Percentiles rank a stretch among this genome's conserved stretches.
These are phyloP conservation scores for Russula sp. DNA, from an alignment of 768 basidiomycete genomes.

Conservation along the genomic window DNA sequence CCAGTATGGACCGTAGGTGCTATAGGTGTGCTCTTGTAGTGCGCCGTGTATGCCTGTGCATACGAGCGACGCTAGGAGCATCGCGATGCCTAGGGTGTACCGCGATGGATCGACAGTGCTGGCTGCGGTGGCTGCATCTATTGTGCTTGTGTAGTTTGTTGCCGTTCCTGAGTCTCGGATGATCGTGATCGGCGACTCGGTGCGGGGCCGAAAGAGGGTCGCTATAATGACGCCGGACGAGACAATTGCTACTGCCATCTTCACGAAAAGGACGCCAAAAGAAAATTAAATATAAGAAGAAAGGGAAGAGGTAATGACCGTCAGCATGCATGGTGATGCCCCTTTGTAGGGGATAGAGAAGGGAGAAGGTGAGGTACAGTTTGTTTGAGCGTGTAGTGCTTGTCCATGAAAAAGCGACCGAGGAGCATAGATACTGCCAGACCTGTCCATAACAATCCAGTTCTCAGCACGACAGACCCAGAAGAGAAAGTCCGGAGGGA, in stretches of 20 bases:
- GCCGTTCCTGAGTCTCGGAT: conserved; percentile 21
- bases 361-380: conserved; percentile 13
- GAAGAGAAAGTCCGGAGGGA: background rate
- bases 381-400: conserved; percentile 20
- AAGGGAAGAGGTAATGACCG: background rate
- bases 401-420: conserved; percentile 26
- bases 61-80: conserved; percentile 65
- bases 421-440: conserved; percentile 31
- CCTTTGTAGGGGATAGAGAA: background rate
- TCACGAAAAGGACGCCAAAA: background rate
- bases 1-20: conserved; percentile 73
- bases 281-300: background rate
- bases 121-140: conserved; percentile 5
- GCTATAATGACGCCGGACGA: conserved; percentile 69
- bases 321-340: background rate
- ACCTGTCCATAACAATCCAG: conserved; percentile 10
- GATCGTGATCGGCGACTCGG: conserved; percentile 39
- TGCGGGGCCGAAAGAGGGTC: conserved; percentile 59
- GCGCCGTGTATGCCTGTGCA: conserved; percentile 67
- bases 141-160: background rate
- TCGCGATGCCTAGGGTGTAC: conserved; percentile 64
- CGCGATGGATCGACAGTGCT: conserved; percentile 32
- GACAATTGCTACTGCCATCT: conserved; percentile 67
- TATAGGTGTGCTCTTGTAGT: conserved; percentile 75
- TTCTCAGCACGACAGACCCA: background rate